Conservation (phyloP, 768 basidiomycete genomes). For the Mycena chlorophos region DNA sequence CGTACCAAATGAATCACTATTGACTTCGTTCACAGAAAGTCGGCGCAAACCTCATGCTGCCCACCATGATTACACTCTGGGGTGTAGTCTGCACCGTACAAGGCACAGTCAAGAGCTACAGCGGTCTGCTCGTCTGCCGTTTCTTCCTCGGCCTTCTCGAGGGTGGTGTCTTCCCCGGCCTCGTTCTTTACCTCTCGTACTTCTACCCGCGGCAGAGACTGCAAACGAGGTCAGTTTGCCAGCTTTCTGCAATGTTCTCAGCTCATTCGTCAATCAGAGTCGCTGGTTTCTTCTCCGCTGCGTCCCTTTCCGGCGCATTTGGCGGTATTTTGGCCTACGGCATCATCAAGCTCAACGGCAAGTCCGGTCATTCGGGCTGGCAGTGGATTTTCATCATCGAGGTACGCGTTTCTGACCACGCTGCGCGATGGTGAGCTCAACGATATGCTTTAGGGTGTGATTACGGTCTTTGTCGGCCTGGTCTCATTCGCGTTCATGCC, state of each 20-base stretch:
- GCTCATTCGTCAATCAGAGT: too few relatives aligned
- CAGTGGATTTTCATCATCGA: slow-evolving; percentile 64
- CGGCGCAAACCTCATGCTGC: slow-evolving; percentile 57
- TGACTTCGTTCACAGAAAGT: slow-evolving; percentile 35
- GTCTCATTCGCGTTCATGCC: slow-evolving; percentile 52
- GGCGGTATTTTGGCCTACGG: slow-evolving; percentile 68
- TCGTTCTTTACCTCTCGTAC: slow-evolving; percentile 57
- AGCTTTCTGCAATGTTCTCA: too few relatives aligned
- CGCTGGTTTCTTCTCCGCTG: slow-evolving; percentile 49
- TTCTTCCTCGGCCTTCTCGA: slow-evolving; percentile 55
- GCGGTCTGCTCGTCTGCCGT: slow-evolving; percentile 46
- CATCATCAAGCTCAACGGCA: slow-evolving; percentile 60
- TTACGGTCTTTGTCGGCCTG: slow-evolving; percentile 61
- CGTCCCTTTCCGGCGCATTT: slow-evolving; percentile 64
- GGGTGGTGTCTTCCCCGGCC: slow-evolving; percentile 58
- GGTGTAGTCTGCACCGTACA: slow-evolving; percentile 66
- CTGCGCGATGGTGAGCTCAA: background rate
- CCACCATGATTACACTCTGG: slow-evolving; percentile 65
- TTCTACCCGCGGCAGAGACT: slow-evolving; percentile 54
- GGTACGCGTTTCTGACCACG: slow-evolving; percentile 23
- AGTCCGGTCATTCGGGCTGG: slow-evolving; percentile 58
- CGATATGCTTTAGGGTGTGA: slow-evolving; percentile 51
- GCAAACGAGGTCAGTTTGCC: slow-evolving; percentile 54
- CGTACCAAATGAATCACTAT: slow-evolving; percentile 1
- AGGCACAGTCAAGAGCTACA: slow-evolving; percentile 52